Evolutionary conservation across 2,329 filamentous ascomycete species (phyloP).

Genomic region (Sporothrix globosa): DNA sequence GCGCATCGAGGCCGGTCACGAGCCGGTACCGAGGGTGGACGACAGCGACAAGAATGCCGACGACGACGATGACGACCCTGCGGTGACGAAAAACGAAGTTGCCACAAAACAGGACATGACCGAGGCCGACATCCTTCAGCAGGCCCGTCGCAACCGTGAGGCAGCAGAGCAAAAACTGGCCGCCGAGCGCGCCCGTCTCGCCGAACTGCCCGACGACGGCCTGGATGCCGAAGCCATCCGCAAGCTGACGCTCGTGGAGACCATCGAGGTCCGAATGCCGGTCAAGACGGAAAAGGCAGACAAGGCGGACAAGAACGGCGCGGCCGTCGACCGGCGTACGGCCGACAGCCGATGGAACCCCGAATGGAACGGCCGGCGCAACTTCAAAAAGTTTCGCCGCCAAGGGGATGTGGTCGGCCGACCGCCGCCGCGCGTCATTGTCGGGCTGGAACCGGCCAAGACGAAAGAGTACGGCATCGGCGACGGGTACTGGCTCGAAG

Average conservation of each 20-base stretch:
- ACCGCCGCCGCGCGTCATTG: slow-evolving; percentile 58
- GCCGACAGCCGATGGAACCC: slow-evolving; percentile 74
- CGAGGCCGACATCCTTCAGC: slow-evolving; percentile 68
- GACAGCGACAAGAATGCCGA: slow-evolving; percentile 37
- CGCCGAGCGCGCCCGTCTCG: slow-evolving; percentile 58
- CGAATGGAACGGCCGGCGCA: slow-evolving; percentile 89
- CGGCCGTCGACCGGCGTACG: slow-evolving; percentile 47
- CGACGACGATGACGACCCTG: slow-evolving; percentile 35
- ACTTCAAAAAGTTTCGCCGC: slow-evolving; percentile 86
- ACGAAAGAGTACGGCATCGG: slow-evolving; percentile 73
- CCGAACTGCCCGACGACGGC: slow-evolving; percentile 59
- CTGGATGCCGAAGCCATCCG: slow-evolving; percentile 74
- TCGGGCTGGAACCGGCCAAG: slow-evolving; percentile 71
- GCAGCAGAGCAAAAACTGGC: slow-evolving; percentile 67
- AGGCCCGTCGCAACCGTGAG: slow-evolving; percentile 62
- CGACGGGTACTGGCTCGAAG: slow-evolving; percentile 75
- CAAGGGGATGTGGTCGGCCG: slow-evolving; percentile 56
- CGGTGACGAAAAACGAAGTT: slow-evolving; percentile 45
- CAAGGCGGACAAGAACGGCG: slow-evolving; percentile 36
- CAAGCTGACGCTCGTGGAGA: slow-evolving; percentile 74
- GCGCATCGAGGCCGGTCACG: slow-evolving; percentile 63
- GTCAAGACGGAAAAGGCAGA: slow-evolving; percentile 30
- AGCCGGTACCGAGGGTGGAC: slow-evolving; percentile 46
- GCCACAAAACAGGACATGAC: slow-evolving; percentile 47
- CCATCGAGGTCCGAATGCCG: slow-evolving; percentile 64